phyloP scores from a whole-genome alignment of 1,139 yeast genomes.

The Sugiyamaella xylanicola region DNA sequence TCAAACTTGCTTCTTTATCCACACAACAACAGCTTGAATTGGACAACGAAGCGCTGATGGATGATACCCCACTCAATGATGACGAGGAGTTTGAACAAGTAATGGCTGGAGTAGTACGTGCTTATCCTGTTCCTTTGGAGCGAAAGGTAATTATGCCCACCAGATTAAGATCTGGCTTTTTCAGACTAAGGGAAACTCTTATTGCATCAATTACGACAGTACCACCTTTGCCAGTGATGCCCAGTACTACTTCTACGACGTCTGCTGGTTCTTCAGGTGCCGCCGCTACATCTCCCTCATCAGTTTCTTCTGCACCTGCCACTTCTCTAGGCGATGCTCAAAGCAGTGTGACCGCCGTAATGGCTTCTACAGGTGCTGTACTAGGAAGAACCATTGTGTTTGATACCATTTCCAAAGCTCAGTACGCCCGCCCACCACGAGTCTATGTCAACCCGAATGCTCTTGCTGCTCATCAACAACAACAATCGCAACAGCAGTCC shows the following conservation, averaged over 20 bases:
- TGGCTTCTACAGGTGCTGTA: constrained; percentile 41
- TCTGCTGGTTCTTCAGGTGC: constrained; percentile 2
- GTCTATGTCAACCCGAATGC: constrained; percentile 31
- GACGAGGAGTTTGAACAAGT: constrained; percentile 94
- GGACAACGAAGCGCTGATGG: constrained; percentile 35
- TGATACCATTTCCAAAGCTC: constrained; percentile 37
- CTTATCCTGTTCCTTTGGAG: constrained; percentile 80
- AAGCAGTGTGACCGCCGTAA: constrained; percentile 32
- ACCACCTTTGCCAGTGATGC: constrained; percentile 29
- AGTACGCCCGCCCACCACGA: constrained; percentile 40
- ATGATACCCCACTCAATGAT: constrained; percentile 48
- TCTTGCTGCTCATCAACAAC: constrained; percentile 27
- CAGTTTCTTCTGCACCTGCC: background rate
- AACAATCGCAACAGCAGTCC: constrained; percentile 32
- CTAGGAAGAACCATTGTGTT: constrained; percentile 42
- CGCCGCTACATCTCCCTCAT: background rate
- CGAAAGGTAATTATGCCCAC: constrained; percentile 71
- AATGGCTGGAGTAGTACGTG: constrained; percentile 77
- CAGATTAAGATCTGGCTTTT: constrained; percentile 65
- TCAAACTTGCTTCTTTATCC: constrained; percentile 62
- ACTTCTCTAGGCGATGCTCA: constrained; percentile 10
- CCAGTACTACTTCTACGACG: constrained; percentile 7
- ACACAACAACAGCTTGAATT: constrained; percentile 38
- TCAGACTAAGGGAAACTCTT: constrained; percentile 62
- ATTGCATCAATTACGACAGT: constrained; percentile 39